Percentiles rank a stretch among this genome's conserved stretches.
These are phyloP conservation scores for Mycosarcoma mackinlayi DNA, from an alignment of 1,284 basidiomycete species.

Conservation along the genomic window DNA sequence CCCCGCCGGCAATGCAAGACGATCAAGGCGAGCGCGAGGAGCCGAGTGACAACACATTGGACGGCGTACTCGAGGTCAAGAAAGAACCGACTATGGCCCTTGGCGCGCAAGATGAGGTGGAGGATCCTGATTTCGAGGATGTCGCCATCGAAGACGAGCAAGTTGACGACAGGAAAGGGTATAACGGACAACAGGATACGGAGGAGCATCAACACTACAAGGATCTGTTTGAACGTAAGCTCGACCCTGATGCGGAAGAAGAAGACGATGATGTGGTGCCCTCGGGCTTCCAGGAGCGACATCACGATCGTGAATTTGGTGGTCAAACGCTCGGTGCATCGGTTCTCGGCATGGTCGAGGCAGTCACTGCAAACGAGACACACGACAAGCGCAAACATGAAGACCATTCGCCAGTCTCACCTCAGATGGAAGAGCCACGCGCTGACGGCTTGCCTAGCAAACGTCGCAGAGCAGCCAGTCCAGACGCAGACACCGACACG, in stretches of 20 bases:
- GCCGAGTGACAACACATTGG: slow-evolving; percentile 34
- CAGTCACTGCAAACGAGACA: slow-evolving; percentile 6
- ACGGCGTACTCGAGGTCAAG: slow-evolving; percentile 16
- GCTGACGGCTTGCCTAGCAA: slow-evolving; percentile 30
- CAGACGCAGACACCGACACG: slow-evolving; percentile 8
- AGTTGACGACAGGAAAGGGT: slow-evolving; percentile 13
- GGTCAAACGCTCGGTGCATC: slow-evolving; percentile 36
- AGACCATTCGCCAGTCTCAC: not conserved
- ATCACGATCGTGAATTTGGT: slow-evolving; percentile 4
- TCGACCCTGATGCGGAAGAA: slow-evolving; percentile 45
- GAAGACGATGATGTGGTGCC: slow-evolving; percentile 22
- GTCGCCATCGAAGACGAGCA: slow-evolving; percentile 15
- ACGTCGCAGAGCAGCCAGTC: slow-evolving; percentile 12
- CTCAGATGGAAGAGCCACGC: slow-evolving; percentile 13
- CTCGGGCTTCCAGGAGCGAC: not conserved
- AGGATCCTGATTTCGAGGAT: slow-evolving; percentile 40
- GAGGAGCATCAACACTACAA: slow-evolving; percentile 45
- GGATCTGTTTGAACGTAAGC: slow-evolving; percentile 46
- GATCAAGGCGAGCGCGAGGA: slow-evolving; percentile 24
- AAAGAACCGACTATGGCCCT: not conserved
- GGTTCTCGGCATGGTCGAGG: slow-evolving; percentile 28
- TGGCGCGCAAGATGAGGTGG: slow-evolving; percentile 10
- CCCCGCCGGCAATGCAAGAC: slow-evolving; percentile 52
- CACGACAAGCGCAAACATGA: slow-evolving; percentile 35
- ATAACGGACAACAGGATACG: slow-evolving; percentile 24